phyloP scores from a whole-genome alignment of 2,329 filamentous ascomycete species.

The Onygena corvina region DNA sequence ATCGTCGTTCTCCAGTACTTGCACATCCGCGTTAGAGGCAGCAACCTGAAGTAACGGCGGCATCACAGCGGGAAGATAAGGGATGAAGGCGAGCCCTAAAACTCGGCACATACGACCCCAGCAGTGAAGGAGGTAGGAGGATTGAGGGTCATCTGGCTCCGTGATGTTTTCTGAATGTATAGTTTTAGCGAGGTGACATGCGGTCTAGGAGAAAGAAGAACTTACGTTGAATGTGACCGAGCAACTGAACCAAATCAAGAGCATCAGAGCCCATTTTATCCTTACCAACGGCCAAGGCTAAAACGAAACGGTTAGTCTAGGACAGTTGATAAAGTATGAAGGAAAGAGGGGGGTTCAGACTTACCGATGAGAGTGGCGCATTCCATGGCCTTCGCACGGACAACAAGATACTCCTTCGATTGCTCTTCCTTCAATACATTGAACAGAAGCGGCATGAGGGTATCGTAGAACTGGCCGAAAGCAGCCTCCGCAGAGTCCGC shows the following conservation, averaged over 20 bases:
- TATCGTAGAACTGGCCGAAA: conserved; percentile 91
- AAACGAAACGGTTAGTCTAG: background rate
- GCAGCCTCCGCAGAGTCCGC: conserved; percentile 95
- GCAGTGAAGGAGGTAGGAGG: conserved; percentile 94
- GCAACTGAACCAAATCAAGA: conserved; percentile 70
- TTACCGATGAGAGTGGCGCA: conserved; percentile 76
- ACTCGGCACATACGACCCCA: conserved; percentile 99
- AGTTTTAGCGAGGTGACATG: conserved; percentile 6
- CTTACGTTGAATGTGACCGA: conserved; percentile 67
- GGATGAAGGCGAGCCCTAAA: conserved; percentile 76
- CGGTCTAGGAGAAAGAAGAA: background rate
- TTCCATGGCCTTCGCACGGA: conserved; percentile 97
- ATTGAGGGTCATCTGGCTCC: conserved; percentile 88
- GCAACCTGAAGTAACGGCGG: conserved; percentile 83
- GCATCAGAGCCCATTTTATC: conserved; percentile 83
- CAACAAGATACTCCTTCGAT: conserved; percentile 80
- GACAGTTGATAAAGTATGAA: background rate
- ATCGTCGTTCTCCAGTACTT: conserved; percentile 88
- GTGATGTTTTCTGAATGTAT: conserved; percentile 50
- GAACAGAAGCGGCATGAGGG: conserved; percentile 87
- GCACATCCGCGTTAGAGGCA: conserved; percentile 91
- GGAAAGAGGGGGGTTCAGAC: background rate
- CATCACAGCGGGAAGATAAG: conserved; percentile 87
- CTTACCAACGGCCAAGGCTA: conserved; percentile 80
- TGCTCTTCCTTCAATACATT: conserved; percentile 80